Percentiles rank a stretch among this genome's conserved stretches.
These are phyloP conservation scores for Aspergillus calidoustus DNA, from an alignment of 2,329 filamentous ascomycete species.

Conservation along the genomic window DNA sequence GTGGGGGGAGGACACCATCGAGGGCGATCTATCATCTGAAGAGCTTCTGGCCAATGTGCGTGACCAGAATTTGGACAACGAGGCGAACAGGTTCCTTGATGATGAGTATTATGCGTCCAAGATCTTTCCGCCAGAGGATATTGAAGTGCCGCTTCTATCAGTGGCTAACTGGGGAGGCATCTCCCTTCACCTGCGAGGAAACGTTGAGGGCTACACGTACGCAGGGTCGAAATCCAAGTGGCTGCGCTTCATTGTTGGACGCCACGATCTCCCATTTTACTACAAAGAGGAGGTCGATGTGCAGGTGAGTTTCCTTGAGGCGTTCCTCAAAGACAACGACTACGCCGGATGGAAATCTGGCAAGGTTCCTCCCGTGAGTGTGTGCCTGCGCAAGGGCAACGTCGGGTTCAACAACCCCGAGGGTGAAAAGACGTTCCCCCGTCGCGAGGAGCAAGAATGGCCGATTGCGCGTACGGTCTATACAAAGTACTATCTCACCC, in stretches of 20 bases:
- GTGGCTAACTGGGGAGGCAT: conserved; percentile 76
- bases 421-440: conserved; percentile 60
- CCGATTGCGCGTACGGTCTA: conserved; percentile 69
- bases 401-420: conserved; percentile 68
- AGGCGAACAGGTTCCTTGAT: conserved; percentile 61
- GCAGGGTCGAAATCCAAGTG: conserved; percentile 71
- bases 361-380: conserved; percentile 62
- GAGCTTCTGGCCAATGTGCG: conserved; percentile 42
- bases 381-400: conserved; percentile 68
- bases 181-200: conserved; percentile 69
- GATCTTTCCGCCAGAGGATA: conserved; percentile 67
- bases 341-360: conserved; percentile 51
- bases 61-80: conserved; percentile 52
- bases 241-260: conserved; percentile 69
- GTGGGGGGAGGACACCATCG: conserved; percentile 55
- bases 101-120: conserved; percentile 67
- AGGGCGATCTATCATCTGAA: conserved; percentile 42
- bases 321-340: conserved; percentile 71
- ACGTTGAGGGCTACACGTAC: conserved; percentile 66
- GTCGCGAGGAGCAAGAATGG: conserved; percentile 66
- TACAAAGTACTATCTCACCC: conserved; percentile 63
- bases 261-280: conserved; percentile 75
- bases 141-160: conserved; percentile 64
- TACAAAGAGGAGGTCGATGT: conserved; percentile 70
- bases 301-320: conserved; percentile 70